These are phyloP conservation scores for Pseudogymnoascus sp. DNA, from an alignment of 2,329 filamentous ascomycete genomes.

Conservation along the genomic window DNA sequence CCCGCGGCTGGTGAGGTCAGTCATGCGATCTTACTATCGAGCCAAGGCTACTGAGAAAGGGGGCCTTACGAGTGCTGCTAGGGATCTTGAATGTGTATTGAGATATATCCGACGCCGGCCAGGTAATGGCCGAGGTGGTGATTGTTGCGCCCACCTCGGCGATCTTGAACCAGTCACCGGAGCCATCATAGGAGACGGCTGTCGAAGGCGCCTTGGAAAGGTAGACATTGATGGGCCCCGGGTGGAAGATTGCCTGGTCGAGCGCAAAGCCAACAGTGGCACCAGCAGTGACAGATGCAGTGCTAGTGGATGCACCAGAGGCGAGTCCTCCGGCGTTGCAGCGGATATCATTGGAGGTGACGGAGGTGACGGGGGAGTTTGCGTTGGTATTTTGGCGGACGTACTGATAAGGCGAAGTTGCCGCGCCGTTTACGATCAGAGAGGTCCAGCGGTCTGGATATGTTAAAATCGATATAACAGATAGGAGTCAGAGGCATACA, in stretches of 20 bases:
- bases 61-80: not conserved
- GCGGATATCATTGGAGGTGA: constrained; percentile 36
- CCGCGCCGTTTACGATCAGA: constrained; percentile 29
- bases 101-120: not conserved
- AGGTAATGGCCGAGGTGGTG: not conserved
- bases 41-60: not conserved
- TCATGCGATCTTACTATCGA: not conserved
- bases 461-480: not conserved
- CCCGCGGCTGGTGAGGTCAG: constrained; percentile 24
- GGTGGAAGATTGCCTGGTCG: constrained; percentile 41
- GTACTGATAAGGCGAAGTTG: constrained; percentile 42
- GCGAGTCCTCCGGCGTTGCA: constrained; percentile 37
- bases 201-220: constrained; percentile 37
- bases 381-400: constrained; percentile 40
- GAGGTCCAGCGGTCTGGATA: constrained; percentile 8
- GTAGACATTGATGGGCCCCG: constrained; percentile 36
- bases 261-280: constrained; percentile 37
- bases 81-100: not conserved
- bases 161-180: constrained; percentile 37
- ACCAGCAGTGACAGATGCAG: constrained; percentile 40
- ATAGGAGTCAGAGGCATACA: not conserved
- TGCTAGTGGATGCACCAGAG: constrained; percentile 31
- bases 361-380: constrained; percentile 43
- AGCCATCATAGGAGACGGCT: constrained; percentile 39
- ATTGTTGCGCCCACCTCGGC: constrained; percentile 14